These are phyloP conservation scores for Solanum pennellii DNA, from an alignment of 257 asterid species.

Conservation along the genomic window DNA sequence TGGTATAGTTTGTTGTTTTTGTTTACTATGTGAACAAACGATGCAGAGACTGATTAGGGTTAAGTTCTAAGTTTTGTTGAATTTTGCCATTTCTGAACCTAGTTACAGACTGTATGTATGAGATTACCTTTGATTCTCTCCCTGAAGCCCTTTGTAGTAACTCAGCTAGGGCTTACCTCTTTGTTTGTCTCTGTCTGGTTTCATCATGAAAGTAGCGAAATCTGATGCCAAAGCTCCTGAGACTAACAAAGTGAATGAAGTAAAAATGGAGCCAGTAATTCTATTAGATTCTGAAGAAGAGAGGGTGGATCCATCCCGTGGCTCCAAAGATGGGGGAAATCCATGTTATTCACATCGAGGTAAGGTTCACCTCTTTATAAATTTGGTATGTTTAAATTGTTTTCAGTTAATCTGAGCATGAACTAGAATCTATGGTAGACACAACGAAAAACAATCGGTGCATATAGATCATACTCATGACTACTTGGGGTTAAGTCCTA, in stretches of 20 bases:
- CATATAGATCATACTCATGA: not conserved
- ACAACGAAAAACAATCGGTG: not conserved
- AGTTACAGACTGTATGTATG: not conserved
- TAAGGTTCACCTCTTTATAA: not conserved
- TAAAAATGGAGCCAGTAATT: not conserved
- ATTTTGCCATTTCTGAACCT: not conserved
- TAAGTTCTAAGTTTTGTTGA: not conserved
- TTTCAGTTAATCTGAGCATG: not conserved
- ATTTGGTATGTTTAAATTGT: not conserved
- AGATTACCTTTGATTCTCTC: slow-evolving; percentile 5
- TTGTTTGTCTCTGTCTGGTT: not conserved
- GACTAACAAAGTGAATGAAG: slow-evolving; percentile 4
- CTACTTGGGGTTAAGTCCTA: not conserved
- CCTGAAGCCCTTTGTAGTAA: not conserved
- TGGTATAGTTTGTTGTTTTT: not conserved
- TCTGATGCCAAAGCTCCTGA: slow-evolving; percentile 27
- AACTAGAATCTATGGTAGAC: not conserved
- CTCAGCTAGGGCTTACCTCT: slow-evolving; percentile 1
- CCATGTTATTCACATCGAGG: not conserved
- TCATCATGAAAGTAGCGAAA: not conserved
- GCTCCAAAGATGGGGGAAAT: not conserved
- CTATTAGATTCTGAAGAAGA: not conserved
- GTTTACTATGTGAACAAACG: not conserved
- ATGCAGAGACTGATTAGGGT: not conserved
- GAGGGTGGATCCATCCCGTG: not conserved